Evolutionary conservation across 1,284 basidiomycete genomes (phyloP), one percentile per base, ranked within the genome.

Genomic region (Ceratobasidium sp.): DNA sequence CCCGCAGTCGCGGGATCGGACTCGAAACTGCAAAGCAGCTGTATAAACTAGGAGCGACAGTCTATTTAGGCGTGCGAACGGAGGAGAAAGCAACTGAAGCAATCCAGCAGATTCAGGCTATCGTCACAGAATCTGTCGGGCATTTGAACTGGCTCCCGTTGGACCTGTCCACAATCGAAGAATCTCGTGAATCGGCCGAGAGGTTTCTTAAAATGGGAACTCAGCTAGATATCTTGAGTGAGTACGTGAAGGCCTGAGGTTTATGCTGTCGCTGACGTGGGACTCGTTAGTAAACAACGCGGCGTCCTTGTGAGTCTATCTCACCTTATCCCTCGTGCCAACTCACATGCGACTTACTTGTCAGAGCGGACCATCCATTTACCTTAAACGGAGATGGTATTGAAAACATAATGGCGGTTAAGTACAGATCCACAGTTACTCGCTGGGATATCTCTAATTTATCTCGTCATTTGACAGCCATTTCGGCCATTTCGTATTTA

Each of bases 401-500:
- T 0, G 50, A 50, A 36, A 22, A 22, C 9, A 73, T 29, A 8
- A 51, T 73, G 57, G 69, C 57, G 0, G 44, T 59, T 45, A 45
- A 60, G 69, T 73, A 24, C 24, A 57, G 19, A 17, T 31, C 44
- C 15, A 3, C 7, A 3, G 24, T 19, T n/a, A 19, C 4, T 24
- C 15, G 27, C 8, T 41, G 36, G 11, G 11, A 41, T 41, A 41
- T n/a, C n/a, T n/a, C n/a, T n/a, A 11, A 41, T 41, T 5, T 41
- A 5, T 41, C 4, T 11, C 11, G 6, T 4, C 6, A 4, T 33
- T 15, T 11, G 62, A 31, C 31, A 73, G 69, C 27, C 36, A 73
- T 41, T 27, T 73, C 9, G 69, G 69, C 4, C 69, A 56, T 8
- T 73, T 73, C 22, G 47, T 53, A n/a, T 51, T 73, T 27, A 62